These are phyloP conservation scores for Colletotrichum acutatum DNA, from an alignment of 2,329 filamentous ascomycete species.

Conservation along the genomic window DNA sequence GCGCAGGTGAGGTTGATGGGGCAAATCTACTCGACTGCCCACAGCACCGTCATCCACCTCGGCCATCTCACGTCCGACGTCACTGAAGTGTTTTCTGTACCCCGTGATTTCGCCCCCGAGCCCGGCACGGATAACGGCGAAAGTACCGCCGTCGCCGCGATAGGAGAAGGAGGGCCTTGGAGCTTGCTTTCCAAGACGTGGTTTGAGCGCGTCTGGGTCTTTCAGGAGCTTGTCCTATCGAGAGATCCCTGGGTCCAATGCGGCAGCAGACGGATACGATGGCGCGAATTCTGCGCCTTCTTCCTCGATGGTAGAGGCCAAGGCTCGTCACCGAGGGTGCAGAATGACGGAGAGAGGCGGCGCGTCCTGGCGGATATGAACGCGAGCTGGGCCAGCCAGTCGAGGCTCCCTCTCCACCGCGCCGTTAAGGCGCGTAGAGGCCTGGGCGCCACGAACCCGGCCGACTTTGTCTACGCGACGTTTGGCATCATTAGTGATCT, in stretches of 20 bases:
- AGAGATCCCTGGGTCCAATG: conserved; percentile 39
- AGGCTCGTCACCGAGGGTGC: neutral
- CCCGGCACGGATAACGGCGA: neutral
- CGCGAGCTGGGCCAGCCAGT: neutral
- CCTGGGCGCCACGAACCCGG: conserved; percentile 7
- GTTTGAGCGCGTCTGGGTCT: conserved; percentile 35
- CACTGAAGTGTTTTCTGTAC: neutral
- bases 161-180: conserved; percentile 1
- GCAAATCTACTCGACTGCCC: conserved; percentile 40
- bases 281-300: neutral
- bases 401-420: neutral
- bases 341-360: neutral
- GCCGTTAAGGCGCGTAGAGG: neutral
- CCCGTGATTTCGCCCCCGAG: neutral
- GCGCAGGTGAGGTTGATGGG: conserved; percentile 44
- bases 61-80: neutral
- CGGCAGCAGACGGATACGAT: conserved; percentile 21
- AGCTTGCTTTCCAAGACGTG: conserved; percentile 1
- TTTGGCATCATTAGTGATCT: conserved; percentile 7
- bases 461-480: conserved; percentile 13
- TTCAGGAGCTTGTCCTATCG: conserved; percentile 43
- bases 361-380: conserved; percentile 14
- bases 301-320: neutral
- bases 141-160: neutral
- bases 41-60: conserved; percentile 23